Percentiles rank a stretch among this genome's conserved stretches.
These are phyloP conservation scores for Trichophaea hybrida DNA, from an alignment of 2,329 filamentous ascomycete species.

Conservation along the genomic window DNA sequence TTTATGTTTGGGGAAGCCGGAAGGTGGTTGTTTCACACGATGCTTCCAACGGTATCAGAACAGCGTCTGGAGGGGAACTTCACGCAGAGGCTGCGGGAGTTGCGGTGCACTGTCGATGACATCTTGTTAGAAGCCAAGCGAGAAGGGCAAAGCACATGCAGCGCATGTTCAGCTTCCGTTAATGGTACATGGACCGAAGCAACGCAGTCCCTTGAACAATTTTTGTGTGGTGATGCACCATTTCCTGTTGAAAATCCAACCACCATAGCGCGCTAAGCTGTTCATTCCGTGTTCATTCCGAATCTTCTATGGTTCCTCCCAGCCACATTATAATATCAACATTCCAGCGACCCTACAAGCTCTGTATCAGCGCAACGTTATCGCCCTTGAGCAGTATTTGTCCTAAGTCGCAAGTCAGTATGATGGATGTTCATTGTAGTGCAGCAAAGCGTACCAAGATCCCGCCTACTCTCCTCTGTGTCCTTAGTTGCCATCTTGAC, in stretches of 20 bases:
- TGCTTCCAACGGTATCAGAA: no score
- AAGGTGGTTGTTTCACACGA: no score
- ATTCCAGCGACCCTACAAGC: constrained; percentile 5
- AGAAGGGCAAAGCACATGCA: no score
- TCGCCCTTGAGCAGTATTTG: constrained; percentile 55
- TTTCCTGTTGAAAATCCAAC: not conserved
- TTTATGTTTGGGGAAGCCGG: no score
- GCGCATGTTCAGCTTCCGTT: not conserved
- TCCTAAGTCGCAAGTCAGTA: constrained; percentile 32
- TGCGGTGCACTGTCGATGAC: no score
- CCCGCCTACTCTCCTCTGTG: constrained; percentile 62
- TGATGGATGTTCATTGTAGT: constrained; percentile 1
- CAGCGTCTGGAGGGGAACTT: no score
- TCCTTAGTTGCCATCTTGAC: constrained; percentile 74
- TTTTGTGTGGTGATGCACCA: not conserved
- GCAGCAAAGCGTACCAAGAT: constrained; percentile 48
- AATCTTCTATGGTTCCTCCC: not conserved
- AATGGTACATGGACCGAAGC: not conserved
- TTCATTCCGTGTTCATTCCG: not conserved
- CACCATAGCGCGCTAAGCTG: not conserved
- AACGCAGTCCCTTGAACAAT: not conserved
- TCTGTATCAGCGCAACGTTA: constrained; percentile 37
- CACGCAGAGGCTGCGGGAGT: no score
- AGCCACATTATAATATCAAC: not conserved
- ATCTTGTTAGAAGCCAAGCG: no score